Evolutionary conservation across 2,329 filamentous ascomycete species (phyloP), one percentile per base, ranked within the genome.

Genomic region (Cercospora zeae-maydis): DNA sequence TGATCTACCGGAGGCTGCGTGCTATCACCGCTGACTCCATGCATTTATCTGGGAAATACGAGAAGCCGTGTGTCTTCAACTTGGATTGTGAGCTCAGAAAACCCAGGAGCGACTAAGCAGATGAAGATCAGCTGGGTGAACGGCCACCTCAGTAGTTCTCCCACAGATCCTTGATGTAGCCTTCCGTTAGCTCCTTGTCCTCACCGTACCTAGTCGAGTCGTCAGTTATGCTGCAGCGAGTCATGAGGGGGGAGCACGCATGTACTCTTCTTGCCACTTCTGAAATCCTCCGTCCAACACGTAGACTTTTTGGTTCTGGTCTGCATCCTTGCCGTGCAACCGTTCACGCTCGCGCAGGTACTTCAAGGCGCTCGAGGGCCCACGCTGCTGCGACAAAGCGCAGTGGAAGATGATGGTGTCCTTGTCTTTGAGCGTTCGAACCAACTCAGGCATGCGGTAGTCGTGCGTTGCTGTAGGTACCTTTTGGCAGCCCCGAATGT

Each of bases 321-420:
- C 58, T 2, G 52, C 61, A 4, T 67, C 58, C 58, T 65, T 65
- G 11, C 78, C 79, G 33, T 81, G 71, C 66, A 82, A 63, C 58
- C 83, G 79, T 69, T 89, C 86, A 52, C 86, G 82, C 78, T 92
- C 89, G 36, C 89, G 81, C 64, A 93, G 70, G 76, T 97, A 98
- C 71, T 84, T 83, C 69, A 96, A 78, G 3, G 95, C 95, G 3
- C 93, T 92, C 56, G 84, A 84, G 0, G 95, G 95, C 0, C 95
- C 95, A 0, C 95, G 84, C 78, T 96, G 90, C 80, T 98, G 95
- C 69, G 89, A 93, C 60, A 98, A 81, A 16, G 91, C 90, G 78
- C 95, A 99, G 79, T 99, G 95, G 76, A 99, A 99, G 1, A 99
- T 86, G 13, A 99, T 92, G 10, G 84, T 88, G 61, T 95, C 86